phyloP scores from a whole-genome alignment of 306 rosid species.

The Neltuma alba region DNA sequence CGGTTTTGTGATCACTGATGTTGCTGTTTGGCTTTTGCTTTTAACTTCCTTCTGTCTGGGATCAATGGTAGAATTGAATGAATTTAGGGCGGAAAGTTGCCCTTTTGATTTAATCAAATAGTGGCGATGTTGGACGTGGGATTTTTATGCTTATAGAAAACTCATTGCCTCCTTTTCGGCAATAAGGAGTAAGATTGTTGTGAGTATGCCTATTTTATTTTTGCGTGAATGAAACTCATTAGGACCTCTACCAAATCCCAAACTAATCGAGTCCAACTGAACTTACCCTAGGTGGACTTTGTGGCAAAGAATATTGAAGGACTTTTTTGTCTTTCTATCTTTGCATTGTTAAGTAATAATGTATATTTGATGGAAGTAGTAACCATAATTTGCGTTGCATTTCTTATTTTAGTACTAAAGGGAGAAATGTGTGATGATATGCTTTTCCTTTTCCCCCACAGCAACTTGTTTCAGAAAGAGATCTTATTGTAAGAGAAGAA shows the following conservation, averaged over 20 bases:
- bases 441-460: constrained; percentile 39
- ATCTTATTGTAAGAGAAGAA: constrained; percentile 94
- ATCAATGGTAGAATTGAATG: constrained; percentile 12
- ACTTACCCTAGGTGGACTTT: not conserved
- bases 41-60: not conserved
- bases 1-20: not conserved
- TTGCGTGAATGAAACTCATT: not conserved
- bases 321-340: not conserved
- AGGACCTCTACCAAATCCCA: not conserved
- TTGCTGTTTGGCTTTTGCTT: not conserved
- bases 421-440: constrained; percentile 18
- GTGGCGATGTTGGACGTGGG: constrained; percentile 9
- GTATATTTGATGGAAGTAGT: constrained; percentile 1
- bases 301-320: constrained; percentile 13
- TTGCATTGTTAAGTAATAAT: constrained; percentile 21
- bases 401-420: constrained; percentile 3
- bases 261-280: not conserved
- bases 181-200: not conserved
- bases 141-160: not conserved
- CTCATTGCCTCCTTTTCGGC: not conserved
- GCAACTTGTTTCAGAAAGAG: constrained; percentile 98
- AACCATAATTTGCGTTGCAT: not conserved
- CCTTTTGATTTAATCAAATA: not conserved
- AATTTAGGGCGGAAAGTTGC: not conserved
- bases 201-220: not conserved